Base-by-base conservation (phyloP, 192 early-diverging fungal species). In the Dissophora ornata region DNA sequence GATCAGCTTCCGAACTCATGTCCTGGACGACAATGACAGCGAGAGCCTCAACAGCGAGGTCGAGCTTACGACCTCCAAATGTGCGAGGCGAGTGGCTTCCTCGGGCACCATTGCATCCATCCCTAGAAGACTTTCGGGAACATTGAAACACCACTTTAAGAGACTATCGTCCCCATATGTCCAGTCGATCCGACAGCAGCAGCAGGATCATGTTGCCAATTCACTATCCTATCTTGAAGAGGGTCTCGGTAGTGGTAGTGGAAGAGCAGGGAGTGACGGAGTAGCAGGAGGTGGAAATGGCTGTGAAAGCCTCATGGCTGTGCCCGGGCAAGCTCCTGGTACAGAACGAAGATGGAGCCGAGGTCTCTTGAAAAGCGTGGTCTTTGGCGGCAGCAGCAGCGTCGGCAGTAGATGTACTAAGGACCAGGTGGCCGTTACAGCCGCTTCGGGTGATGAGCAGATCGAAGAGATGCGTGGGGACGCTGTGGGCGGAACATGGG, bases 181-280 rank as follows among this genome's bases (percentile, higher is more conserved):
- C 1, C 61, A 71, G 40, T 34, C 69, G 33, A 71, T 71, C 30
- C 69, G 69, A 7, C 61, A 64, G 36, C 69, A 68, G 24, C 66
- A 58, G 36, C 66, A 59, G 28, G 28, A 56, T 2, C 32, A 62
- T 15, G 11, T 10, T 24, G 15, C 10, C 33, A 24, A 29, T 0
- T 44, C 49, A 12, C 12, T 52, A 36, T 36, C 24, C 10, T 38
- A 9, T 49, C 3, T 36, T 15, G 44, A 67, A n/a, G 42, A 56
- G 16, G 30, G 44, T n/a, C n/a, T n/a, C n/a, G n/a, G n/a, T n/a
- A n/a, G n/a, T n/a, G n/a, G n/a, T n/a, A n/a, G n/a, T n/a, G n/a
- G n/a, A n/a, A n/a, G n/a, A n/a, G n/a, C n/a, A n/a, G n/a, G n/a
- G n/a, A n/a, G n/a, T n/a, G n/a, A n/a, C n/a, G n/a, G n/a, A n/a